Evolutionary conservation across 2,329 filamentous ascomycete species (phyloP).

Genomic region (Beauveria caledonica): DNA sequence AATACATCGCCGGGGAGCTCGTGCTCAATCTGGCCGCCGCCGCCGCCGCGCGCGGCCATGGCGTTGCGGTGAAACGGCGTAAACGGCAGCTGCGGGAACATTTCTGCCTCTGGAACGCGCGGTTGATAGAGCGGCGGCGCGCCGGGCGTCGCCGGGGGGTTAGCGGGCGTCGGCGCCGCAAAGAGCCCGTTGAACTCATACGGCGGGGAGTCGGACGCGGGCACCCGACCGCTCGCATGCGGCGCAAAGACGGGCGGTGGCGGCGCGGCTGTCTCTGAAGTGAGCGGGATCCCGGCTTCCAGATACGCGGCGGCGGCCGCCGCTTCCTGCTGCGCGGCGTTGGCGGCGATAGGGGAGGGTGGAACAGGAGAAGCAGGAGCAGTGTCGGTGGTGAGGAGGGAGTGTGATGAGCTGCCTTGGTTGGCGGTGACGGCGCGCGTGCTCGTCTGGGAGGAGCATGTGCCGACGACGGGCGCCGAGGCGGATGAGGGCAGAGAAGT

Average conservation of each 20-base stretch:
- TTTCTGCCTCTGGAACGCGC: background rate
- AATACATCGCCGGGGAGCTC: conserved; percentile 7
- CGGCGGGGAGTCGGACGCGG: conserved; percentile 1
- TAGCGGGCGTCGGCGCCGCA: background rate
- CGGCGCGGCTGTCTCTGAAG: background rate
- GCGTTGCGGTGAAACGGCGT: conserved; percentile 5
- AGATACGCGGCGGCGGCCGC: background rate
- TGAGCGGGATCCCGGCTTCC: background rate
- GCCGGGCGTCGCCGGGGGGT: background rate
- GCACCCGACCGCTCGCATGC: background rate
- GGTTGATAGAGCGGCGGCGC: conserved; percentile 3
- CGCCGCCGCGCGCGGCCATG: background rate
- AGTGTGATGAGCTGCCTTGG: background rate
- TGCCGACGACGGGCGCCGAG: background rate
- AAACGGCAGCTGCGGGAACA: conserved; percentile 2
- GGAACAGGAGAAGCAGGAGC: too few species aligned
- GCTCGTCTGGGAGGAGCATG: background rate
- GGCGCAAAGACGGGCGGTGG: background rate
- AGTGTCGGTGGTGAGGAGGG: background rate
- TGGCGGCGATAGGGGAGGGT: background rate
- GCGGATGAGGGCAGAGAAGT: background rate
- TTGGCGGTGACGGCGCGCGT: background rate
- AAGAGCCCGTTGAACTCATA: conserved; percentile 3
- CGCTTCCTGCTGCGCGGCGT: background rate
- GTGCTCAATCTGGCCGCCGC: background rate